Conservation (phyloP, 371 early-diverging fungal genomes). For the Rhizopus arrhizus region DNA sequence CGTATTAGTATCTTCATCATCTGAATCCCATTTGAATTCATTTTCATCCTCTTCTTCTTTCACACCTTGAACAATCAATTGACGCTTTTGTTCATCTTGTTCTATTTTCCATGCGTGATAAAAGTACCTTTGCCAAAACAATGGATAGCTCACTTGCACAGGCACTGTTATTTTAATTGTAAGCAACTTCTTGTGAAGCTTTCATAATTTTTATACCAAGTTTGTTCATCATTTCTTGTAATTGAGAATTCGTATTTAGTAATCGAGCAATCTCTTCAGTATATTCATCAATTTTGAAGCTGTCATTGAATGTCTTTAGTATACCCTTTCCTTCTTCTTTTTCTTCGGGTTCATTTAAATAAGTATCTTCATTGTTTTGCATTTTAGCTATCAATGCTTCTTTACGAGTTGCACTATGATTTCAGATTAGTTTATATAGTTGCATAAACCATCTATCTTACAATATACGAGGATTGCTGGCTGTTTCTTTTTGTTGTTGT, state of each 20-base stretch:
- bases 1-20: constrained; percentile 42
- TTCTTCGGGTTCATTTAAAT: constrained; percentile 29
- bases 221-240: constrained; percentile 48
- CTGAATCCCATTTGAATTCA: constrained; percentile 56
- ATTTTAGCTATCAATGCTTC: constrained; percentile 47
- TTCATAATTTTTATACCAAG: constrained; percentile 22
- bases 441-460: constrained; percentile 6
- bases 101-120: constrained; percentile 52
- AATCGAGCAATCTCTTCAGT: constrained; percentile 49
- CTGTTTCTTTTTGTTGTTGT: constrained; percentile 21
- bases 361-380: constrained; percentile 38
- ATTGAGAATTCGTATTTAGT: constrained; percentile 37
- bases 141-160: constrained; percentile 45
- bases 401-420: constrained; percentile 45
- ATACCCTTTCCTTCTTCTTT: constrained; percentile 26
- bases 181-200: background rate
- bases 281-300: constrained; percentile 44
- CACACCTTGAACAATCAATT: constrained; percentile 43
- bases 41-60: constrained; percentile 36
- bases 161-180: constrained; percentile 31
- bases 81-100: constrained; percentile 49
- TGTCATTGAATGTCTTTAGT: constrained; percentile 28
- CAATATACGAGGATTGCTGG: constrained; percentile 32
- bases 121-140: constrained; percentile 56
- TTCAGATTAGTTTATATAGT: background rate